Evolutionary conservation across 495 filamentous ascomycete genomes (phyloP), one percentile per base, ranked within the genome.

Genomic region (Aspergillus olivimuriae): DNA sequence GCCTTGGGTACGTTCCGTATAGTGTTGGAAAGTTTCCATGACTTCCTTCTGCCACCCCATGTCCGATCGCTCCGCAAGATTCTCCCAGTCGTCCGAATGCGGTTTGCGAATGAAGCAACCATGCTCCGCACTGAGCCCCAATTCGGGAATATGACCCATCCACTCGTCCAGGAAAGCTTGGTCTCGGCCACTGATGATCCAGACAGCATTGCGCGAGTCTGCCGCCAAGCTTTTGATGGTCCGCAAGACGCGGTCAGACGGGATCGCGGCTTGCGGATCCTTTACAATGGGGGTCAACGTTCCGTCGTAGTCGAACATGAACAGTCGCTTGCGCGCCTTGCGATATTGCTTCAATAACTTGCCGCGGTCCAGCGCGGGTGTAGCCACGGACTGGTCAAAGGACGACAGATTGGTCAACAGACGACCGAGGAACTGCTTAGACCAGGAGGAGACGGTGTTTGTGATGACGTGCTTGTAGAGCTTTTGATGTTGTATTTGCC

Each of bases 231-330:
- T 74, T 55, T 84, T 86, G 42, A 98, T 69, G 19, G 83, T 90
- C 22, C 78, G 78, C 30, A 94, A 78, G 18, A 91, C 79, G 12
- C 80, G 77, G 53, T 91, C 83, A 2, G 88, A 87, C 0, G 92
- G 91, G 28, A 95, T 81, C 2, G 94, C 92, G 6, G 85, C 80
- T 46, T 81, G 77, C 1, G 92, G 94, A 49, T 96, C 87, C 43
- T 81, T 79, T 19, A 97, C 90, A 51, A 98, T 96, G 1, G 89
- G 88, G 0, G 94, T 95, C n/a, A 98, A 78, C 0, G 92, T 98
- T 36, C 92, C 92, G 62, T 98, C 92, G 56, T 97, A 98, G 69
- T 98, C 92, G 53, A 96, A 95, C 84, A 98, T 89, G 64, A 97
- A 94, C 2, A 98, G 69, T 22, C 91, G 81, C 63, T 81, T 83